These are phyloP conservation scores for Pestalotiopsis sp. DNA, from an alignment of 2,329 filamentous ascomycete genomes.

Conservation along the genomic window DNA sequence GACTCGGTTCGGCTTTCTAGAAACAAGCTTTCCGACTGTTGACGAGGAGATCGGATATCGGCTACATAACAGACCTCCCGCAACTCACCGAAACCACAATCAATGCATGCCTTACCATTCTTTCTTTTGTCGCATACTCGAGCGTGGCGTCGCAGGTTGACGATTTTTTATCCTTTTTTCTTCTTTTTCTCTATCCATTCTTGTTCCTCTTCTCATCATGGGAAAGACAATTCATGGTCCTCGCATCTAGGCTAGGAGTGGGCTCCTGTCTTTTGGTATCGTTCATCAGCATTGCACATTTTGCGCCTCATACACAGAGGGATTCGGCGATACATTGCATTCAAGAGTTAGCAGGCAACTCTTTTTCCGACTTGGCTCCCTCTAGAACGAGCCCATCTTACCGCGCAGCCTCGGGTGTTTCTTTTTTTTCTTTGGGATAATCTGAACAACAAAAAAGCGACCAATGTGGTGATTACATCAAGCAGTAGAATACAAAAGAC, in stretches of 20 bases:
- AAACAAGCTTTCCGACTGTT: conserved; percentile 5
- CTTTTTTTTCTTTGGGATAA: neutral
- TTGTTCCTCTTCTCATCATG: conserved; percentile 1
- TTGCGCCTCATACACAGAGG: conserved; percentile 1
- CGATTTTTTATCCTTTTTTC: neutral
- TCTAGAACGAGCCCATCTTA: neutral
- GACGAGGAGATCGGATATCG: neutral
- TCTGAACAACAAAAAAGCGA: neutral
- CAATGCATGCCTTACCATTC: neutral
- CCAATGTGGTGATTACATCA: neutral
- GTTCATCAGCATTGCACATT: neutral
- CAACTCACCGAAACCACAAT: neutral
- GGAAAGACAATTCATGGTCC: neutral
- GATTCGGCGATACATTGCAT: neutral
- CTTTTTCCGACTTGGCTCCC: neutral
- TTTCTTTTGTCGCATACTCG: conserved; percentile 13
- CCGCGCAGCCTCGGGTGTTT: neutral
- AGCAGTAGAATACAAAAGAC: neutral
- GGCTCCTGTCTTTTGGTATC: neutral
- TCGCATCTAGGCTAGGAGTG: neutral
- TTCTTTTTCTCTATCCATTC: neutral
- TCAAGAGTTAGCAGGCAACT: neutral
- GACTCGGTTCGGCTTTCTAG: conserved; percentile 86
- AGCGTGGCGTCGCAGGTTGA: conserved; percentile 13
- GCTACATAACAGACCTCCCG: neutral